Percentiles rank a stretch among this genome's conserved stretches.
These are phyloP conservation scores for Debaryomyces prosopidis DNA, from an alignment of 805 yeast species.

Conservation along the genomic window DNA sequence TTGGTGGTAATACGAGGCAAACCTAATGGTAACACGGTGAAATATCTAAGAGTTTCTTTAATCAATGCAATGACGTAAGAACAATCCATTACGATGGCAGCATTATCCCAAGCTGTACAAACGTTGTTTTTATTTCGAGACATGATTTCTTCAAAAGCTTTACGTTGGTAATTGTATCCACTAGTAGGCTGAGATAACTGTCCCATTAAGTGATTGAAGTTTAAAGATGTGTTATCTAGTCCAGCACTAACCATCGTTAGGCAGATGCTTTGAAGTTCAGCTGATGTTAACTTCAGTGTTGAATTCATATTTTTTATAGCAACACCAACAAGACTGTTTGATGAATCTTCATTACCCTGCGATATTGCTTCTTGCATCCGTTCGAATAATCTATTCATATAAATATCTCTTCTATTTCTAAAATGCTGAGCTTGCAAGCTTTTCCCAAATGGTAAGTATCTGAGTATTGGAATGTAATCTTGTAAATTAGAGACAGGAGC, in stretches of 20 bases:
- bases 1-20: slow-evolving; percentile 64
- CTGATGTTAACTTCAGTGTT: slow-evolving; percentile 18
- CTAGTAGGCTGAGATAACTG: slow-evolving; percentile 48
- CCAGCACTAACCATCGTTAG: slow-evolving; percentile 81
- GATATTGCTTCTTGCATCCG: slow-evolving; percentile 14
- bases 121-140: slow-evolving; percentile 28
- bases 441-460: slow-evolving; percentile 25
- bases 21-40: slow-evolving; percentile 66
- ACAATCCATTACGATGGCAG: slow-evolving; percentile 33
- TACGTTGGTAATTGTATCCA: slow-evolving; percentile 12
- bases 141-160: slow-evolving; percentile 44
- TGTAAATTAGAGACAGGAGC: slow-evolving; percentile 56
- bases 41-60: slow-evolving; percentile 60
- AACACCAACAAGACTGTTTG: slow-evolving; percentile 33
- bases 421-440: slow-evolving; percentile 14
- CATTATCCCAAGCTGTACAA: slow-evolving; percentile 34
- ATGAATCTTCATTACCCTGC: slow-evolving; percentile 22
- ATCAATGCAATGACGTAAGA: slow-evolving; percentile 57
- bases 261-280: slow-evolving; percentile 60
- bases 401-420: slow-evolving; percentile 47
- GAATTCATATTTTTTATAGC: slow-evolving; percentile 8
- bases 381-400: slow-evolving; percentile 41
- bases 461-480: slow-evolving; percentile 53
- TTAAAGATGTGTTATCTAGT: slow-evolving; percentile 68
- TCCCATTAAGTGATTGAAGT: slow-evolving; percentile 59